Base-by-base conservation (phyloP, 1,139 yeast species). In the Geotrichum aggregatum region DNA sequence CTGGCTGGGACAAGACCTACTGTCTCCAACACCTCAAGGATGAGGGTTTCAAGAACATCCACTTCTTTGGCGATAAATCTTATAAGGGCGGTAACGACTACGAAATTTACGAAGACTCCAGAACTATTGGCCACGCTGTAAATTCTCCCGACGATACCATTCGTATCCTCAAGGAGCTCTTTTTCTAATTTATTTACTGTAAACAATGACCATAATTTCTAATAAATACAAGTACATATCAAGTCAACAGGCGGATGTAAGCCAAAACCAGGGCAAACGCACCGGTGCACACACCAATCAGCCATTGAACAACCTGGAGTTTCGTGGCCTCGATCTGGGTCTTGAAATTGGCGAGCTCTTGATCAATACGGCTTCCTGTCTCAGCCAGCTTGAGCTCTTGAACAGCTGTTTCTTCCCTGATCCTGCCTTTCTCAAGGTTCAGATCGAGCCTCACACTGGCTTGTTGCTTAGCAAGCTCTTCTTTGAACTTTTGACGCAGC, bases 1-100 rank as follows among this genome's bases (percentile, higher is more conserved):
- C 96, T 60, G 99, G 99, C 67, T 92, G 99, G 99, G 98, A 92
- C 74, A 92, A 94, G 82, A 94, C 98, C 58, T 94, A 91, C 76
- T 87, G 96, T 74, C 82, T 94, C 69, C 89, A 84, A 73, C 98
- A 91, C 74, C 91, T 92, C 64, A 89, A 75, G 65, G 73, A 77
- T 58, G 97, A 91, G 73, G 82, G 84, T 59, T 94, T 91, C 76
- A 77, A 83, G 68, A 78, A 81, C 63, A 88, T 92, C 66, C 98
- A 92, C 78, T 94, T 94, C 82, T 92, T 92, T 68, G 98, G 99
- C 74, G 99, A 92, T 79, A 92, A 92, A 80, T 80, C 96, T 61
- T 86, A 85, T 77, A 76, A 87, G 76, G 99, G 99, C 67, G 98
- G 99, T 75, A 92, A 92, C 75, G 99, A 92, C 76, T 92, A 84